phyloP scores from a whole-genome alignment of 2,329 filamentous ascomycete species.

The Lachnum nothofagi region DNA sequence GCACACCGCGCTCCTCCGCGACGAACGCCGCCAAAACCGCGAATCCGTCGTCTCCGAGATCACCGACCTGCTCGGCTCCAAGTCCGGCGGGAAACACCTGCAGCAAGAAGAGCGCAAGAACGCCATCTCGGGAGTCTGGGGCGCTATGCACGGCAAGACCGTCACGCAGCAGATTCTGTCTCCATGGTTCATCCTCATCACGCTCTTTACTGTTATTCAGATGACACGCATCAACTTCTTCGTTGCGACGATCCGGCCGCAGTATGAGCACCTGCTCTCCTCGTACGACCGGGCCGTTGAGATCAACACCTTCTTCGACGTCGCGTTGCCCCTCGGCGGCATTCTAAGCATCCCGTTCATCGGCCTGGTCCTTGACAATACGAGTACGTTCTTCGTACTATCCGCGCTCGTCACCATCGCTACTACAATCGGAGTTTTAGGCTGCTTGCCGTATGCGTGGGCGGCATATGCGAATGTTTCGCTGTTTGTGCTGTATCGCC shows the following conservation, averaged over 20 bases:
- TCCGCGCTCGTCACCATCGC: slow-evolving; percentile 64
- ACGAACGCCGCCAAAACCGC: slow-evolving; percentile 44
- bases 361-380: slow-evolving; percentile 71
- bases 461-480: slow-evolving; percentile 70
- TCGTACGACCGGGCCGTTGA: slow-evolving; percentile 55
- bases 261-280: slow-evolving; percentile 72
- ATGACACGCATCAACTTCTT: slow-evolving; percentile 89
- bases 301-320: slow-evolving; percentile 81
- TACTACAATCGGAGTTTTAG: slow-evolving; percentile 70
- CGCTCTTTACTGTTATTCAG: slow-evolving; percentile 68
- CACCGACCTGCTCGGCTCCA: slow-evolving; percentile 65
- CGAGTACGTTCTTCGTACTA: slow-evolving; percentile 67
- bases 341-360: slow-evolving; percentile 84
- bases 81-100: slow-evolving; percentile 57
- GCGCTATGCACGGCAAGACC: slow-evolving; percentile 69
- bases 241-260: slow-evolving; percentile 76
- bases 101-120: slow-evolving; percentile 66
- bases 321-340: slow-evolving; percentile 77
- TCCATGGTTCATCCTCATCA: slow-evolving; percentile 81
- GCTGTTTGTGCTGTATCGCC: slow-evolving; percentile 79
- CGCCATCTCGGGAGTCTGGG: slow-evolving; percentile 69
- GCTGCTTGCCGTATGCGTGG: slow-evolving; percentile 65
- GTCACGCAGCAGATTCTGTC: slow-evolving; percentile 69
- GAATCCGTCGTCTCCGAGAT: slow-evolving; percentile 55
- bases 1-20: slow-evolving; percentile 32